phyloP scores from a whole-genome alignment of 805 yeast species.

The Wickerhamiella slavikovae region DNA sequence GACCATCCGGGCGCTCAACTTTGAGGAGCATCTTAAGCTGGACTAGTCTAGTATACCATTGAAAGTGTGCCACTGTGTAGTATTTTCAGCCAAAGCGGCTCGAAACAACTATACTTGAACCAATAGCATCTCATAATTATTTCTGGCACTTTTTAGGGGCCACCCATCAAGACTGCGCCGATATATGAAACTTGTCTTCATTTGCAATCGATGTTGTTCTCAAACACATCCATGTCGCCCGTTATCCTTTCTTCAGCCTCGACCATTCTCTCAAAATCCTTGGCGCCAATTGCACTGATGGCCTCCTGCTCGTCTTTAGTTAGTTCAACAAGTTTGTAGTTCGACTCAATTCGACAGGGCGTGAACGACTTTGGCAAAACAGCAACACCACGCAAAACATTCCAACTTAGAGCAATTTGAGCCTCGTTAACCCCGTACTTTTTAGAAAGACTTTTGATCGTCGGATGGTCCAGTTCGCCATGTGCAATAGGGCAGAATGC shows the following conservation, averaged over 20 bases:
- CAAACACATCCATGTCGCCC: neutral
- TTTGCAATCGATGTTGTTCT: neutral
- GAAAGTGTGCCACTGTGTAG: too few species aligned
- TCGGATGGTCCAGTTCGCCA: conserved; percentile 27
- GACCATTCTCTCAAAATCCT: neutral
- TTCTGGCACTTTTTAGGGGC: too few species aligned
- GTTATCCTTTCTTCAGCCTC: neutral
- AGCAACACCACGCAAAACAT: conserved; percentile 37
- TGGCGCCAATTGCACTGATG: conserved; percentile 14
- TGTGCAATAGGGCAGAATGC: conserved; percentile 68
- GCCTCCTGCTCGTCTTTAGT: conserved; percentile 23
- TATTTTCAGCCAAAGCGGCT: too few species aligned
- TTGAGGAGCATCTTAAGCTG: conserved; percentile 1
- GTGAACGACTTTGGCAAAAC: conserved; percentile 56
- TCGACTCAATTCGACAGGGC: conserved; percentile 32
- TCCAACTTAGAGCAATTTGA: conserved; percentile 42
- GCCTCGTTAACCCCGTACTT: conserved; percentile 33
- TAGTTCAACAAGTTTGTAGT: conserved; percentile 22
- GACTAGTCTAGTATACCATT: neutral
- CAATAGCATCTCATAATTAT: too few species aligned
- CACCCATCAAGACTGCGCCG: too few species aligned
- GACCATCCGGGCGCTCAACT: conserved; percentile 11
- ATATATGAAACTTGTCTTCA: too few species aligned
- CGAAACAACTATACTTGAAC: too few species aligned
- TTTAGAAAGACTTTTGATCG: conserved; percentile 34